Evolutionary conservation across 2,329 filamentous ascomycete genomes (phyloP), one percentile per base, ranked within the genome.

Genomic region (Ascochyta viciae-villosae): DNA sequence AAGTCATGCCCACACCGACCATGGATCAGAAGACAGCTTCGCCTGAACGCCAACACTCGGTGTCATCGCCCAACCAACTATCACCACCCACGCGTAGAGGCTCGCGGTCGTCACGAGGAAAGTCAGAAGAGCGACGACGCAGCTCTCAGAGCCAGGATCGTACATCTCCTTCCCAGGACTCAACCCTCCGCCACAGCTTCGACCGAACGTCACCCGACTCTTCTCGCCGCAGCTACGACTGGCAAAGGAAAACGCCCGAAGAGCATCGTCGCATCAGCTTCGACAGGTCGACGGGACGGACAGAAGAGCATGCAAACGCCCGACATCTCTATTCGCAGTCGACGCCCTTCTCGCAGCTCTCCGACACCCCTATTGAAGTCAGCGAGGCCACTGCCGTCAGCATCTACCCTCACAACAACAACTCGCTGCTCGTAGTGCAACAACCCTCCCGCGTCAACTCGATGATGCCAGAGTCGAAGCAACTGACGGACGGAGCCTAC

Each of bases 371-470:
- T 0, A 74, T 84, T 10, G 86, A 89, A 71, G 80, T 88, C 48
- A 83, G 80, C 56, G 85, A 88, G 68, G 86, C 86, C 9, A 85
- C 79, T 38, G 84, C 84, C 10, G 79, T 89, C 13, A 83, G 79
- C 55, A 81, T 87, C 31, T 87, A 83, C 58, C 81, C 85, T 2
- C 86, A 88, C 72, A 85, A 86, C 70, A 89, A 88, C 61, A 76
- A 84, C 39, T 87, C 85, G 6, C 73, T 88, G 5, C 75, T 88
- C n/a, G 73, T 88, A n/a, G 83, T 89, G n/a, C 83, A 88, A 63
- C 82, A 85, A 50, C 53, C 70, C 15, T 68, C 75, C 6, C 69
- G 72, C 3, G 62, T 63, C 12, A 72, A 64, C 33, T 66, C 68
- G 0, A 60, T 71, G 50, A 46, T 67, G 23, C 55, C 60, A 7